Percentiles rank a stretch among this genome's conserved stretches.
Evolutionary conservation across 2,329 filamentous ascomycete species (phyloP).

Genomic region (Cordyceps javanica): DNA sequence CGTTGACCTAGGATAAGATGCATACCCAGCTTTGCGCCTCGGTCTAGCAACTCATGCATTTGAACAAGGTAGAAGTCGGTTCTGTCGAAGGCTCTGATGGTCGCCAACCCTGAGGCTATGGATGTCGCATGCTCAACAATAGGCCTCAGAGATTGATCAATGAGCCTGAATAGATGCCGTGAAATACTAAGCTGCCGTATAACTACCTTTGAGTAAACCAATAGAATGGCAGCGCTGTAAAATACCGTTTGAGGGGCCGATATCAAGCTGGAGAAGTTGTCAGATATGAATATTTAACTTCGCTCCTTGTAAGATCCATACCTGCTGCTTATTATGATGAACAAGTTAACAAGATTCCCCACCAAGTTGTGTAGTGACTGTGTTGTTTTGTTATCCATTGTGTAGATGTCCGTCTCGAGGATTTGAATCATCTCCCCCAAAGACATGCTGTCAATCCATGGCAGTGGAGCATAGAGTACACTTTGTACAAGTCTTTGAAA

Average conservation of each 20-base stretch:
- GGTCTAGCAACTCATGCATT: conserved; percentile 1
- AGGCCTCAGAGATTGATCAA: conserved; percentile 2
- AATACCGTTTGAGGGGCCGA: background rate
- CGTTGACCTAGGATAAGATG: conserved; percentile 5
- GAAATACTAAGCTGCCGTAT: background rate
- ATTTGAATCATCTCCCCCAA: conserved; percentile 8
- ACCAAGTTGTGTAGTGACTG: background rate
- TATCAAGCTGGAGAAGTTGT: background rate
- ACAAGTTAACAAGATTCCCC: background rate
- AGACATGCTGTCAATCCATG: conserved; percentile 11
- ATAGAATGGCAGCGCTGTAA: background rate
- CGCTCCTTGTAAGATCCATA: background rate
- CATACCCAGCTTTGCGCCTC: conserved; percentile 1
- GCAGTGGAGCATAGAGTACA: conserved; percentile 4
- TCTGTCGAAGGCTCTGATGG: conserved; percentile 13
- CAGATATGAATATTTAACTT: background rate
- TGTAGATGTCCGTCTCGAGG: conserved; percentile 10
- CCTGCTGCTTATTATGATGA: conserved; percentile 1
- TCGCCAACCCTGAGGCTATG: conserved; percentile 1
- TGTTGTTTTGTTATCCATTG: conserved; percentile 7
- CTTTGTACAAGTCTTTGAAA: conserved; percentile 1
- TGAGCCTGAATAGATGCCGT: background rate
- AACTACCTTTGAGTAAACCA: background rate
- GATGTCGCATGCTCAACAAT: conserved; percentile 2
- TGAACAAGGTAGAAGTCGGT: background rate